Evolutionary conservation across 768 basidiomycete species (phyloP), one percentile per base, ranked within the genome.

Genomic region (Pisolithus microcarpus): DNA sequence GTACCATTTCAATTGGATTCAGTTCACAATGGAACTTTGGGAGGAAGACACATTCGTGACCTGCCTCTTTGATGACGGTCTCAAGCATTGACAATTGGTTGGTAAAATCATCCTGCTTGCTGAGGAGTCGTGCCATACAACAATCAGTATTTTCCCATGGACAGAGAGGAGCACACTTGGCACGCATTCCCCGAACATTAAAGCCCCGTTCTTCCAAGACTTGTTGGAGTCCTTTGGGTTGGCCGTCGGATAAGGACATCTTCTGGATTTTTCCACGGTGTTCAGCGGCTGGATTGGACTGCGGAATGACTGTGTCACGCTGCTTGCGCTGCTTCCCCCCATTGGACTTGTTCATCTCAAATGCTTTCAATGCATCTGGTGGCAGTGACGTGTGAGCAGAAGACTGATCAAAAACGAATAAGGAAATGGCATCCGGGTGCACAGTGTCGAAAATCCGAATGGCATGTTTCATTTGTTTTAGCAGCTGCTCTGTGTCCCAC

Each of bases 21-120:
- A 71, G 55, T 50, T 72, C 64, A 51, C 69, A 70, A 28, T 72
- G 65, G 40, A 68, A 72, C 55, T 72, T 72, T 1, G 63, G 68
- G 0, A 66, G 51, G 44, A 72, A 70, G 5, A 65, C 52, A 19
- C 62, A 65, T 19, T 48, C 15, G 46, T 70, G 63, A 0, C 68
- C 67, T 9, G 57, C 49, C 2, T 43, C 43, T 36, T 55, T 55
- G 43, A 65, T 62, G 2, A 56, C 8, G 0, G 19, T 24, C 50
- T 64, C 53, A 6, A 68, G 54, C 56, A 64, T 57, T 21, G 61
- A 64, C 11, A 21, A 0, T 24, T 65, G 60, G 37, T 61, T 52
- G 2, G 1, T 1, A 34, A 68, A 69, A 38, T 70, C 63, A n/a
- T 63, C 61, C 46, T 69, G 65, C 31, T 62, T 49, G n/a, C 57